Conservation (phyloP, 371 early-diverging fungal species). For the Dentiscutata heterogama region DNA sequence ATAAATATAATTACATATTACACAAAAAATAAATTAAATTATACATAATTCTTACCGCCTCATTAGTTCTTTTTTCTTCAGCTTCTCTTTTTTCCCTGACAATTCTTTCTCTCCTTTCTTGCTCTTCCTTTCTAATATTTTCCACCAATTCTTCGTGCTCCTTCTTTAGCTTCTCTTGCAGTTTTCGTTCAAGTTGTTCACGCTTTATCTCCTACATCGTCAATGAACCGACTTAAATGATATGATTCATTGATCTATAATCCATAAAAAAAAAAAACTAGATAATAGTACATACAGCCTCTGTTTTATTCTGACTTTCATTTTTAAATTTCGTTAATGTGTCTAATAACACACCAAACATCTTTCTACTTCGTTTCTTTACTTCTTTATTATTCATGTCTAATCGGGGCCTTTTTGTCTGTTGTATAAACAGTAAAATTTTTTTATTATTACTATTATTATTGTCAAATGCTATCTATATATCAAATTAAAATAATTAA, state of each 20-base stretch:
- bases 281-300: conserved; percentile 55
- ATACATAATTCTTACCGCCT: conserved; percentile 44
- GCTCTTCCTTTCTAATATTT: conserved; percentile 57
- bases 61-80: conserved; percentile 50
- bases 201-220: conserved; percentile 61
- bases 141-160: conserved; percentile 61
- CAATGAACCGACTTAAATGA: neutral
- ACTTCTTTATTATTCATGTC: conserved; percentile 49
- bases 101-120: conserved; percentile 54
- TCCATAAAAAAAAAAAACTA: neutral
- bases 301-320: conserved; percentile 59
- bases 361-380: conserved; percentile 60
- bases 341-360: conserved; percentile 67
- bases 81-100: conserved; percentile 50
- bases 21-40: conserved; percentile 2
- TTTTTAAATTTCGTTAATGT: conserved; percentile 69
- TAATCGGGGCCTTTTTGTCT: conserved; percentile 42
- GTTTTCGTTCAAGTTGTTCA: conserved; percentile 61
- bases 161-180: conserved; percentile 59
- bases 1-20: conserved; percentile 13
- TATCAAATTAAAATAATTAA: neutral
- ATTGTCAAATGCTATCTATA: neutral
- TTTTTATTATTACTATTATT: neutral
- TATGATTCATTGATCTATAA: neutral
- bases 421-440: neutral